Evolutionary conservation across 352 stramenopile species (phyloP).

Genomic region (Pythium dissimile): DNA sequence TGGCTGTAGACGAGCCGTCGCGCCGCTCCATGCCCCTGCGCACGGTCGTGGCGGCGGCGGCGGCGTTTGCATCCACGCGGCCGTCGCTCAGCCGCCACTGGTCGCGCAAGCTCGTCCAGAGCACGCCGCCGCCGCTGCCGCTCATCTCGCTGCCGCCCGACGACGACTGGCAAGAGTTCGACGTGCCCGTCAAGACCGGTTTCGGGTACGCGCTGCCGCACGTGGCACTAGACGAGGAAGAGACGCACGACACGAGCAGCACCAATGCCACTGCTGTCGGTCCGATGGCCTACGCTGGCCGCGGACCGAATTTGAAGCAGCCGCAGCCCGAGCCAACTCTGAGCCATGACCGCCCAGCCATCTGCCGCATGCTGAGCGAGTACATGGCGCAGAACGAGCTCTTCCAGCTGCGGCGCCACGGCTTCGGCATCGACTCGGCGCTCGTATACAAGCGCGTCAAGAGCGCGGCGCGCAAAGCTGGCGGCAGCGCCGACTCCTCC

Average conservation of each 20-base stretch:
- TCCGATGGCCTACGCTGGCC: background rate
- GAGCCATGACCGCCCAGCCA: slow-evolving; percentile 23
- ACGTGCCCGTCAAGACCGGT: slow-evolving; percentile 50
- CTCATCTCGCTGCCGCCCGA: slow-evolving; percentile 64
- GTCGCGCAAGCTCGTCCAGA: slow-evolving; percentile 34
- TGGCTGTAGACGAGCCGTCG: too few species aligned
- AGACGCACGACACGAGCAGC: slow-evolving; percentile 19
- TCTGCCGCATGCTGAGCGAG: slow-evolving; percentile 46
- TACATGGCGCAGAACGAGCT: slow-evolving; percentile 73
- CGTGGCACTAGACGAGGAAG: slow-evolving; percentile 35
- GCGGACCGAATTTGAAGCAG: too few species aligned
- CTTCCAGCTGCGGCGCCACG: slow-evolving; percentile 53
- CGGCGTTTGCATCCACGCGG: background rate
- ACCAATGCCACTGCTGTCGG: background rate
- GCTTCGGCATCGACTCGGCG: slow-evolving; percentile 51
- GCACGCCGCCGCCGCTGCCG: slow-evolving; percentile 51
- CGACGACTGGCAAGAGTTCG: slow-evolving; percentile 67
- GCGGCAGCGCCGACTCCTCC: too few species aligned
- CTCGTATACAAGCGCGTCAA: slow-evolving; percentile 73
- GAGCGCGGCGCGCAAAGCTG: background rate
- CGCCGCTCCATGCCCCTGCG: background rate
- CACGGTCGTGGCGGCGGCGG: slow-evolving; percentile 3
- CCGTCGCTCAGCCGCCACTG: slow-evolving; percentile 38
- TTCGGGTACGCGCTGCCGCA: slow-evolving; percentile 55
- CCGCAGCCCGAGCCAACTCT: background rate